phyloP scores from a whole-genome alignment of 2,329 filamentous ascomycete genomes.

The Arthrobotrys megalospora region DNA sequence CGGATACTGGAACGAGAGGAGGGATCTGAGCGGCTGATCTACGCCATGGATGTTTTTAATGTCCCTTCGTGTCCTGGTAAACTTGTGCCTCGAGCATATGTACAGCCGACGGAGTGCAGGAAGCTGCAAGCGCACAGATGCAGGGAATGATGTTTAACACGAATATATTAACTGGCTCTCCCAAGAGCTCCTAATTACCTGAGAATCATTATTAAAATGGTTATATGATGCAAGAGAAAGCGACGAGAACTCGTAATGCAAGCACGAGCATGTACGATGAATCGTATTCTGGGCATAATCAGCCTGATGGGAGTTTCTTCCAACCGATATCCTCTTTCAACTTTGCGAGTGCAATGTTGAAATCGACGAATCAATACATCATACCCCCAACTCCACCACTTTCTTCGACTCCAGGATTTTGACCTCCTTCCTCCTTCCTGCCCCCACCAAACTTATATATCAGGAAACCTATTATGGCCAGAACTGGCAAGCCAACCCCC shows the following conservation, averaged over 20 bases:
- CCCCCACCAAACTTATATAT: constrained; percentile 30
- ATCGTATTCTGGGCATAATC: constrained; percentile 17
- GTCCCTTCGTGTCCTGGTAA: constrained; percentile 10
- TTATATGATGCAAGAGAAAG: constrained; percentile 1
- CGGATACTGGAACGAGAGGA: constrained; percentile 7
- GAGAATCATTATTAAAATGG: constrained; percentile 17
- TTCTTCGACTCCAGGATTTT: constrained; percentile 6
- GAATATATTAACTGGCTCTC: constrained; percentile 8
- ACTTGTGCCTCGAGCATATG: constrained; percentile 19
- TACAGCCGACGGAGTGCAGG: constrained; percentile 11
- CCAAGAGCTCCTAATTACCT: neutral
- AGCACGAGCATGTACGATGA: neutral
- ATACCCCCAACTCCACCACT: constrained; percentile 21
- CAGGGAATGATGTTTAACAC: neutral
- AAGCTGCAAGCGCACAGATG: constrained; percentile 15
- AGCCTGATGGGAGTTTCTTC: constrained; percentile 11
- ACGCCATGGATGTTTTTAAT: constrained; percentile 50
- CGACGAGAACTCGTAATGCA: constrained; percentile 8
- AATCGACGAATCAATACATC: constrained; percentile 23
- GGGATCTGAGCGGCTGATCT: constrained; percentile 46
- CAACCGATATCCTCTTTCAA: neutral
- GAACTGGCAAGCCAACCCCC: constrained; percentile 15
- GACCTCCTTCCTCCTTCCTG: constrained; percentile 15
- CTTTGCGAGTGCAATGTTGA: neutral
- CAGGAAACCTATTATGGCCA: constrained; percentile 2